Evolutionary conservation across 129 eudicot species (phyloP).

Genomic region (Arctium minus): DNA sequence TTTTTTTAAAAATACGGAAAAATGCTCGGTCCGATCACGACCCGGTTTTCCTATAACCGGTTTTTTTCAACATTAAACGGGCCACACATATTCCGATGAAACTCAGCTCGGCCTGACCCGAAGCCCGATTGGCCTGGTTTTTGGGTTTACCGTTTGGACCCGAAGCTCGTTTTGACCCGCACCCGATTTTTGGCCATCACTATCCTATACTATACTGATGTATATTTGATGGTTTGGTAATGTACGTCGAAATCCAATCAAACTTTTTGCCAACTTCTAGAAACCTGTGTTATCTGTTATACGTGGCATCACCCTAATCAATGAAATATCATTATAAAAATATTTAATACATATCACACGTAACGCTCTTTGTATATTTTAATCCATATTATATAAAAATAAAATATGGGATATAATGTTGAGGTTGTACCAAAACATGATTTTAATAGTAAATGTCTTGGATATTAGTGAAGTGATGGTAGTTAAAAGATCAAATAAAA

Average conservation of each 20-base stretch:
- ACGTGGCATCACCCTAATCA: slow-evolving; percentile 10
- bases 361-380: neutral
- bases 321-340: neutral
- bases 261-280: neutral
- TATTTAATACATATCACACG: neutral
- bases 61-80: too few relatives aligned
- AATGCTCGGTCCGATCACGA: too few relatives aligned
- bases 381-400: neutral
- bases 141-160: too few relatives aligned
- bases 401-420: slow-evolving; percentile 8
- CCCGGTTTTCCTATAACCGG: too few relatives aligned
- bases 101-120: too few relatives aligned
- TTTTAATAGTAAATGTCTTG: slow-evolving; percentile 21
- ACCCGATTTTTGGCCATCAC: too few relatives aligned
- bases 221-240: neutral
- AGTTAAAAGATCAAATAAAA: slow-evolving; percentile 1
- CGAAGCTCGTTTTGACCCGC: too few relatives aligned
- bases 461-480: slow-evolving; percentile 16
- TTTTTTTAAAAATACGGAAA: too few relatives aligned
- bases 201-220: too few relatives aligned
- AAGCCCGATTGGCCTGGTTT: too few relatives aligned
- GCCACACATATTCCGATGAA: too few relatives aligned
- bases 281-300: neutral
- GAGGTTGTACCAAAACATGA: slow-evolving; percentile 23
- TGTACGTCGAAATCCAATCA: neutral